A percentile compares a stretch with the other conserved stretches of the same genome.
These are phyloP conservation scores for Viridothelium virens DNA, from an alignment of 495 filamentous ascomycete species.

Conservation along the genomic window DNA sequence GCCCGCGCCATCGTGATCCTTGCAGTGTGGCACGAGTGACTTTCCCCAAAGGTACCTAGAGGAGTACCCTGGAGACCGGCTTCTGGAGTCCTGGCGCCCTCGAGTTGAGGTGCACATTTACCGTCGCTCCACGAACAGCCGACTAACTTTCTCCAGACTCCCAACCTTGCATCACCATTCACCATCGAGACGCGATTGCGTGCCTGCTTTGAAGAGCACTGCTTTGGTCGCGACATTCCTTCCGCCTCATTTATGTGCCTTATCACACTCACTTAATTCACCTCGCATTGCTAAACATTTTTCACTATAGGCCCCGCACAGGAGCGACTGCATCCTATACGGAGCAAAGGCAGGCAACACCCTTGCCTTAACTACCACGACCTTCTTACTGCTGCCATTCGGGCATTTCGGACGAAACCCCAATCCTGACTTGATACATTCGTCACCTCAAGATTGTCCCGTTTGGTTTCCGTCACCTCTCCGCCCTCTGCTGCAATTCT, in stretches of 20 bases:
- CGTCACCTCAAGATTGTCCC: neutral
- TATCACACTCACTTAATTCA: neutral
- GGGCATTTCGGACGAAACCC: neutral
- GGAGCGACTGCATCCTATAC: neutral
- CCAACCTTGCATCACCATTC: neutral
- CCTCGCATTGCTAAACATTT: neutral
- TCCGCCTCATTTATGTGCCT: neutral
- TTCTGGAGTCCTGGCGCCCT: neutral
- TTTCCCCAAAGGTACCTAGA: neutral
- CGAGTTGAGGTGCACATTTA: neutral
- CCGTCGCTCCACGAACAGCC: neutral
- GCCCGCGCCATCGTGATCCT: neutral
- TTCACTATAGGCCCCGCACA: neutral
- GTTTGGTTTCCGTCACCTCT: conserved; percentile 1
- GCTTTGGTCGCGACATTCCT: neutral
- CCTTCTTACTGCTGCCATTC: neutral
- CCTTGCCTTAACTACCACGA: conserved; percentile 5
- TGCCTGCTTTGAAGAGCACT: neutral
- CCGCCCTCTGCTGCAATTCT: neutral
- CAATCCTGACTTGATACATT: conserved; percentile 8
- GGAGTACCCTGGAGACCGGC: neutral
- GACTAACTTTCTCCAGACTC: neutral
- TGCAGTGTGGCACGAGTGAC: neutral
- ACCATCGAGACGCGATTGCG: neutral
- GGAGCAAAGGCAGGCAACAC: conserved; percentile 1